A percentile compares a stretch with the other conserved stretches of the same genome.
These are phyloP conservation scores for Erodium moschatum DNA, from an alignment of 441 rosid genomes.

Conservation along the genomic window DNA sequence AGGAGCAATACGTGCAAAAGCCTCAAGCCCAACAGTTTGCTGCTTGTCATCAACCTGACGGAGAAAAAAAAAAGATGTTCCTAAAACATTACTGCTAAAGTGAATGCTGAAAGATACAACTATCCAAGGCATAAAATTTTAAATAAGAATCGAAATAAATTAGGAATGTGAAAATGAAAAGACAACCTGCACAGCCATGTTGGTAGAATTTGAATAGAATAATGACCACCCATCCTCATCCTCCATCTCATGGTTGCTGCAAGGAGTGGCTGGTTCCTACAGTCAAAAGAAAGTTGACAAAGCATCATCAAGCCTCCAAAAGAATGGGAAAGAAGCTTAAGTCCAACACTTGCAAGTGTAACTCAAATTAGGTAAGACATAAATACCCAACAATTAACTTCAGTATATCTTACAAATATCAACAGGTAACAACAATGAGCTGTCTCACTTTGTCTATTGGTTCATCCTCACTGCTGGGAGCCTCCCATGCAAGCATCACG, in stretches of 20 bases:
- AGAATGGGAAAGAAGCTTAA: slow-evolving; percentile 6
- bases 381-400: background rate
- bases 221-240: slow-evolving; percentile 68
- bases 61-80: slow-evolving; percentile 11
- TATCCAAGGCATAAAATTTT: background rate
- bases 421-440: background rate
- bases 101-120: slow-evolving; percentile 3
- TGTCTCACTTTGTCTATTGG: slow-evolving; percentile 31
- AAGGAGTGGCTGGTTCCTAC: slow-evolving; percentile 47
- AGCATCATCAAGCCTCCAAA: slow-evolving; percentile 15
- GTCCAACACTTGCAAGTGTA: background rate
- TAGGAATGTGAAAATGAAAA: no score
- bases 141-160: no score
- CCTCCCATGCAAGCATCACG: slow-evolving; percentile 97
- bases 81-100: background rate
- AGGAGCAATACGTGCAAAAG: slow-evolving; percentile 83
- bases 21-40: slow-evolving; percentile 67
- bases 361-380: background rate
- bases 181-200: slow-evolving; percentile 69
- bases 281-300: slow-evolving; percentile 18
- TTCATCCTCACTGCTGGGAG: slow-evolving; percentile 46
- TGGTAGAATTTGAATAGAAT: slow-evolving; percentile 62
- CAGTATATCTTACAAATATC: slow-evolving; percentile 7
- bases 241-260: slow-evolving; percentile 37
- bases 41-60: slow-evolving; percentile 70